Base-by-base conservation (phyloP, 345 rosid species). In the Jatropha curcas region DNA sequence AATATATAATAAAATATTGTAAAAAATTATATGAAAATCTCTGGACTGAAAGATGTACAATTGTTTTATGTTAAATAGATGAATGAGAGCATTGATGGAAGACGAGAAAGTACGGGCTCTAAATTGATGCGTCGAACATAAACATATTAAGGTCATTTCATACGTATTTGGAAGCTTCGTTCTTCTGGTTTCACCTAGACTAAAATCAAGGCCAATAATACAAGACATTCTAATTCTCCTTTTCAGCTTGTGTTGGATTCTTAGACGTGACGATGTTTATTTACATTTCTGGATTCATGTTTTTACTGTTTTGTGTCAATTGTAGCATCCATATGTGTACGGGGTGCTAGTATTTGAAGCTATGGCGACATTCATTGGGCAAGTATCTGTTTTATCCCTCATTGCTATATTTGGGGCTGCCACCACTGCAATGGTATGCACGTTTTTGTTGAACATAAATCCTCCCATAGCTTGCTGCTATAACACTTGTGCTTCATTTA, bases 371-470 rank as follows among this genome's bases (percentile, higher is more conserved):
- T 92, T 92, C 81, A 80, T 95, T 6, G 98, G 99, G 35, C 98
- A 95, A 83, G 90, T 92, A 60, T 92, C 99, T 14, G 99, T 92
- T 68, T 70, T 95, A 55, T 95, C 98, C 5, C 97, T 95, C 74
- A 91, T 91, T 65, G 98, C 99, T 56, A 81, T 95, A 67, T 95
- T 92, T 11, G 98, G 99, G 55, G 99, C 99, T 19, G 98, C 99
- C 28, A 88, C 94, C 25, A 95, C 99, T 31, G 97, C 99, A 51
- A 89, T 95, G 94, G 99, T 95, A 87, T 72, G 9, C 56, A 1
- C 6, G 16, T 14, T 28, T 37, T 43, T 50, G n/a, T n/a, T n/a
- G n/a, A n/a, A n/a, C n/a, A n/a, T n/a, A n/a, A n/a, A 41, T 5
- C 56, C 12, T n/a, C 35, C 58, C 46, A n/a, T 71, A 48, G 16